Evolutionary conservation across 345 rosid genomes (phyloP).

Genomic region (Melaleuca quinquenervia): DNA sequence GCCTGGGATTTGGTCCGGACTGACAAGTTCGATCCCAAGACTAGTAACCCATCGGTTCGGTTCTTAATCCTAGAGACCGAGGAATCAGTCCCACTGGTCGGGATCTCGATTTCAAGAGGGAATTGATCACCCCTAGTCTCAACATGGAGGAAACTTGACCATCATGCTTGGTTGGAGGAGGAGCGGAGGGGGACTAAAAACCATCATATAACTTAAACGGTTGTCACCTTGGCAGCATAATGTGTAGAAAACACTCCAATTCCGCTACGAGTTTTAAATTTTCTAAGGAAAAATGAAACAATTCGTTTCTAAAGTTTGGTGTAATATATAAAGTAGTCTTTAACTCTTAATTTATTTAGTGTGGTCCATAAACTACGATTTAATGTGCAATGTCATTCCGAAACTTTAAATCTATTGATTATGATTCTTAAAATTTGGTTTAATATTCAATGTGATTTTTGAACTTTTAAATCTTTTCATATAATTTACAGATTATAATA

Average conservation of each 20-base stretch:
- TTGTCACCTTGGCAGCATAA: background rate
- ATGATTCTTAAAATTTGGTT: background rate
- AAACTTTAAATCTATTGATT: background rate
- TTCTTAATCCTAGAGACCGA: too few relatives aligned
- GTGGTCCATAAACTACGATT: too few relatives aligned
- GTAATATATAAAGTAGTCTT: background rate
- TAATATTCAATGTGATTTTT: background rate
- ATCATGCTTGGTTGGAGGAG: background rate
- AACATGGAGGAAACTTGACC: background rate
- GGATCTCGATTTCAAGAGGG: too few relatives aligned
- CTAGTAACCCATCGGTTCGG: too few relatives aligned
- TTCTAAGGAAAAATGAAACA: background rate
- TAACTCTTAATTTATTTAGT: too few relatives aligned
- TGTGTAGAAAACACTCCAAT: background rate
- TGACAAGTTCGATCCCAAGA: too few relatives aligned
- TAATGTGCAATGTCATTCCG: rapidly evolving
- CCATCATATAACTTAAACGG: background rate
- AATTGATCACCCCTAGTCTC: too few relatives aligned
- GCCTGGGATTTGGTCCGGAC: too few relatives aligned
- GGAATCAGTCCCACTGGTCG: too few relatives aligned
- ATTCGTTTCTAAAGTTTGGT: background rate
- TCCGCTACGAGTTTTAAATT: background rate
- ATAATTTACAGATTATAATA: background rate
- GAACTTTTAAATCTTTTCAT: background rate
- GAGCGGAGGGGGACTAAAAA: background rate